Evolutionary conservation across 371 early-diverging fungal genomes (phyloP).

Genomic region (Actinomortierella ambigua): DNA sequence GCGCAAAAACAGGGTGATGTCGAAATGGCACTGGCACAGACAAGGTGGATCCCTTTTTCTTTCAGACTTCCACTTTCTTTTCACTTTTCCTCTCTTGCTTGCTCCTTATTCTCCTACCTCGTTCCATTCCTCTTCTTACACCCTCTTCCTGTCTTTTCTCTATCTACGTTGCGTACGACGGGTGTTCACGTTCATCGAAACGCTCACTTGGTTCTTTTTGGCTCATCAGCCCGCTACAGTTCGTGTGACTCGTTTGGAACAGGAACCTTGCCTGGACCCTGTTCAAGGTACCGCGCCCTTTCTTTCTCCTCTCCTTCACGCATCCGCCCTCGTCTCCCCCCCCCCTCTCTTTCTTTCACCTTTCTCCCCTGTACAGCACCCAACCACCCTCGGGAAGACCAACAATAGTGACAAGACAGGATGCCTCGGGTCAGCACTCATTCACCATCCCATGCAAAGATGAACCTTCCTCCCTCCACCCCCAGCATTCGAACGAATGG

Average conservation of each 20-base stretch:
- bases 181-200: too few species aligned
- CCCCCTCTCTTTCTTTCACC: too few species aligned
- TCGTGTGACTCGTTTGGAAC: conserved; percentile 9
- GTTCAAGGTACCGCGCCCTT: background rate
- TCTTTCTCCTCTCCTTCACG: background rate
- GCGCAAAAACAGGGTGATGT: too few species aligned
- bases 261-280: background rate
- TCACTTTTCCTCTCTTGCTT: background rate
- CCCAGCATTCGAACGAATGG: too few species aligned
- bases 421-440: background rate
- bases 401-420: background rate
- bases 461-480: background rate
- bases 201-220: too few species aligned
- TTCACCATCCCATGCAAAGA: background rate
- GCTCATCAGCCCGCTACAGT: background rate
- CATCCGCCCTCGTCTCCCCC: background rate
- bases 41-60: too few species aligned
- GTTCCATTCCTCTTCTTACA: background rate
- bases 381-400: too few species aligned
- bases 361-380: too few species aligned
- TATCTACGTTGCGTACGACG: too few species aligned
- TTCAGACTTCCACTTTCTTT: background rate
- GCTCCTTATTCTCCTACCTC: background rate
- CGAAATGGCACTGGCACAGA: too few species aligned
- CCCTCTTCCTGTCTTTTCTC: background rate